Evolutionary conservation across 352 stramenopile genomes (phyloP).

Genomic region (Phytophthora vignae): DNA sequence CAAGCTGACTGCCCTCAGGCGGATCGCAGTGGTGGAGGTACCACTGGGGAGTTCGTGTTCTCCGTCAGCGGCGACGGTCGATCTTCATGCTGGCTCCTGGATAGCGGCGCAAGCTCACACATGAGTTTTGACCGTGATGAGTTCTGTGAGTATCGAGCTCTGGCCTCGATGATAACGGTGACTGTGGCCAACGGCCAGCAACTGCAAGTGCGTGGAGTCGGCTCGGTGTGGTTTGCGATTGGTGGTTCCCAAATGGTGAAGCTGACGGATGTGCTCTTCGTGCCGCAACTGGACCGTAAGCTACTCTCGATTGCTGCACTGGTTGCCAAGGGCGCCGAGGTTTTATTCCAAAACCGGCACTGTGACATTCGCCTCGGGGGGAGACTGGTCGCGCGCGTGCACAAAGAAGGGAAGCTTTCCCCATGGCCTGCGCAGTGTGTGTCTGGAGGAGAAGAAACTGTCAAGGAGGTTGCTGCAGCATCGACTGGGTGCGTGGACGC

Average conservation of each 20-base stretch:
- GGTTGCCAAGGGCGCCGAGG: neutral
- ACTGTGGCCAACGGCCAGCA: neutral
- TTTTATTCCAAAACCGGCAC: neutral
- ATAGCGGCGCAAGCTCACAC: slow-evolving; percentile 7
- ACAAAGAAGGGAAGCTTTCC: neutral
- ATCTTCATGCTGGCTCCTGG: slow-evolving; percentile 17
- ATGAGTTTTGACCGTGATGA: neutral
- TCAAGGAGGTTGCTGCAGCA: no score
- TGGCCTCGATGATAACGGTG: neutral
- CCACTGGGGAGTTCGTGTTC: no score
- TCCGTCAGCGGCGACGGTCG: no score
- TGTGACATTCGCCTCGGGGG: neutral
- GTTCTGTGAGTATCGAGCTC: neutral
- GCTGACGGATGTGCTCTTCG: neutral
- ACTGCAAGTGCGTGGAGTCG: neutral
- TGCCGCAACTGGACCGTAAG: neutral
- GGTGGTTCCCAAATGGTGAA: neutral
- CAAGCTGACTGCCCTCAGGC: no score
- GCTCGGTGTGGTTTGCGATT: neutral
- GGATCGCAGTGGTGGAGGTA: no score
- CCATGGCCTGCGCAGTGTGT: neutral
- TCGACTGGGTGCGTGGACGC: no score
- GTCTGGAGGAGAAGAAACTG: no score
- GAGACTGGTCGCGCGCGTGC: neutral
- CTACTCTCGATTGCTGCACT: neutral